Evolutionary conservation across 31 red algal genomes (phyloP).

Genomic region (Porphyra umbilicalis): DNA sequence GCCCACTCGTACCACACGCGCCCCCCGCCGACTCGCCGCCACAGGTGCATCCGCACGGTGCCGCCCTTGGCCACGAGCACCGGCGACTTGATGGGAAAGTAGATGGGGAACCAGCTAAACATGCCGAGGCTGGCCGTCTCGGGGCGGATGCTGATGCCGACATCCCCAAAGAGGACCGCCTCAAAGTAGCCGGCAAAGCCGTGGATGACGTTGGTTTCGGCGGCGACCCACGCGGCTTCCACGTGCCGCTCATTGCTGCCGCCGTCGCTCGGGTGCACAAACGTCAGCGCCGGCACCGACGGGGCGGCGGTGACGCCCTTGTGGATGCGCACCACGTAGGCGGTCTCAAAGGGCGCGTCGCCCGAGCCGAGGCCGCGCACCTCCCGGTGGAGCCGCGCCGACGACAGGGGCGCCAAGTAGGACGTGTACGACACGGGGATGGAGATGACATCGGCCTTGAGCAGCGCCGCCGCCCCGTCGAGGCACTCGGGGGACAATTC

Average conservation of each 20-base stretch:
- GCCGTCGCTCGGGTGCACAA: slow-evolving; percentile 58
- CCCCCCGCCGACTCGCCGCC: slow-evolving; percentile 35
- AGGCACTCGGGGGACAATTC: slow-evolving; percentile 86
- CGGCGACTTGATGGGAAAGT: slow-evolving; percentile 60
- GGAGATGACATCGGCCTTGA: slow-evolving; percentile 59
- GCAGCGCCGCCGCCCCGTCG: slow-evolving; percentile 47
- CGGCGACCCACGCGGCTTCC: slow-evolving; percentile 50
- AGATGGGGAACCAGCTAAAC: slow-evolving; percentile 95
- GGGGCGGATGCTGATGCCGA: slow-evolving; percentile 74
- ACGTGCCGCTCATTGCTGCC: slow-evolving; percentile 63
- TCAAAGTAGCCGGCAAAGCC: slow-evolving; percentile 94
- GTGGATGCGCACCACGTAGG: slow-evolving; percentile 94
- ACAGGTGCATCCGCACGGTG: slow-evolving; percentile 48
- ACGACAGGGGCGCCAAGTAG: slow-evolving; percentile 77
- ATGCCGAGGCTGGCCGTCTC: slow-evolving; percentile 57
- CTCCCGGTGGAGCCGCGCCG: slow-evolving; percentile 68
- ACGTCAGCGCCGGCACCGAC: slow-evolving; percentile 57
- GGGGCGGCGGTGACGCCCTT: slow-evolving; percentile 56
- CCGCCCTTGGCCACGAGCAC: slow-evolving; percentile 53
- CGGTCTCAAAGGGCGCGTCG: slow-evolving; percentile 60
- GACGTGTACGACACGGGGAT: slow-evolving; percentile 71
- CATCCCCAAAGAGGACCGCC: slow-evolving; percentile 62
- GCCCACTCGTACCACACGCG: slow-evolving; percentile 86
- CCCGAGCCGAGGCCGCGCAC: slow-evolving; percentile 47
- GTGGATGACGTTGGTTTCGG: slow-evolving; percentile 75